A percentile compares a stretch with the other conserved stretches of the same genome.
These are phyloP conservation scores for Cystobasidiopsis lactophilus DNA, from an alignment of 768 basidiomycete genomes.

Conservation along the genomic window DNA sequence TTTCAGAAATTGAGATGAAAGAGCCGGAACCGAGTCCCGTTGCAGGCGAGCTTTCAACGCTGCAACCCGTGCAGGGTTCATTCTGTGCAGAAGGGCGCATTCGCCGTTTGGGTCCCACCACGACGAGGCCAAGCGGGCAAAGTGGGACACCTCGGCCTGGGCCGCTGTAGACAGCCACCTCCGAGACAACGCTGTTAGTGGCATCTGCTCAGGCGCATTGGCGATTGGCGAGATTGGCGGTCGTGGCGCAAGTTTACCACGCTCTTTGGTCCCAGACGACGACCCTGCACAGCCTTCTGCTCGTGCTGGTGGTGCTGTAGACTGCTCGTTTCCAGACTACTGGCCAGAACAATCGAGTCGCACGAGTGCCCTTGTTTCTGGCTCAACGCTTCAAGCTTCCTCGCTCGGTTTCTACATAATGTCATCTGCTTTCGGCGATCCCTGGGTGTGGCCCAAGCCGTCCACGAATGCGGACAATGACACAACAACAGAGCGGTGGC, in stretches of 20 bases:
- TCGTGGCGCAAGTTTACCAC: no score
- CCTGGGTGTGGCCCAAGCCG: no score
- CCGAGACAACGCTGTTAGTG: no score
- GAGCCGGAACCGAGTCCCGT: conserved; percentile 10
- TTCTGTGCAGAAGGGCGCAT: conserved; percentile 64
- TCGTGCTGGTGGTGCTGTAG: neutral
- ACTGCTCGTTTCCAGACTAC: neutral
- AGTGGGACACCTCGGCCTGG: conserved; percentile 58
- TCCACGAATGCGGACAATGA: no score
- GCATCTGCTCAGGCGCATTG: neutral
- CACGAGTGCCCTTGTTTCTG: no score
- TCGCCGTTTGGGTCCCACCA: conserved; percentile 96
- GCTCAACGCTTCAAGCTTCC: no score
- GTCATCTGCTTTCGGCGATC: no score
- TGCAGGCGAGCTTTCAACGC: conserved; percentile 37
- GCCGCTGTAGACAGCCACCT: conserved; percentile 15
- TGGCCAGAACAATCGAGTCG: no score
- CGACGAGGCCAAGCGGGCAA: conserved; percentile 62
- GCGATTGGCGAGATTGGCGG: neutral
- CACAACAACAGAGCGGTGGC: no score
- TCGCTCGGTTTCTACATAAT: no score
- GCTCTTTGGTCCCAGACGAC: neutral
- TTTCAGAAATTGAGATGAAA: conserved; percentile 27
- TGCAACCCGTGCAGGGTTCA: conserved; percentile 75
- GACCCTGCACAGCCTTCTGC: no score